A percentile compares a stretch with the other conserved stretches of the same genome.
Evolutionary conservation across 345 rosid species (phyloP).

Genomic region (Passiflora organensis): DNA sequence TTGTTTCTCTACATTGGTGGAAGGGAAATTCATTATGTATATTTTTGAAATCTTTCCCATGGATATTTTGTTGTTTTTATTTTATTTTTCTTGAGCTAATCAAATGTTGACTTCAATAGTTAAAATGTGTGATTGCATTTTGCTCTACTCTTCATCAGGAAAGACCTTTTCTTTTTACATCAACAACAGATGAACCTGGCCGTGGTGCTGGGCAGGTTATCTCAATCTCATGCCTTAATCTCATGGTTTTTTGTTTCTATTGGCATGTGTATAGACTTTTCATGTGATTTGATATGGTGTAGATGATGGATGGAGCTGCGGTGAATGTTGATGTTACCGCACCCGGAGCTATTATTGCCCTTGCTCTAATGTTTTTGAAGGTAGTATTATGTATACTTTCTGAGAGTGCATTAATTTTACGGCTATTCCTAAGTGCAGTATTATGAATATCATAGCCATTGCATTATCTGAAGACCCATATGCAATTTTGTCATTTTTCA

Average conservation of each 20-base stretch:
- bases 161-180: conserved; percentile 44
- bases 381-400: conserved; percentile 33
- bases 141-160: conserved; percentile 41
- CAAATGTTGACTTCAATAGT: conserved; percentile 2
- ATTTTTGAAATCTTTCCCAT: conserved; percentile 22
- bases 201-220: conserved; percentile 75
- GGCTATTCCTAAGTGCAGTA: background rate
- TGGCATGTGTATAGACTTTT: background rate
- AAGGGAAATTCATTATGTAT: conserved; percentile 64
- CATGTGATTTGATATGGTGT: conserved; percentile 14
- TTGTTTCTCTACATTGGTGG: conserved; percentile 85
- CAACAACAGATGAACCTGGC: conserved; percentile 51
- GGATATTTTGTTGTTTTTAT: conserved; percentile 4
- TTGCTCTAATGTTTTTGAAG: conserved; percentile 86
- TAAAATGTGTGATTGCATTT: conserved; percentile 9
- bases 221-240: conserved; percentile 15
- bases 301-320: conserved; percentile 76
- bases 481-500: background rate
- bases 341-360: conserved; percentile 92
- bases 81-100: background rate
- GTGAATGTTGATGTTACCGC: conserved; percentile 93
- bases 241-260: conserved; percentile 5
- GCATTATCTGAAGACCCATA: background rate
- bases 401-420: background rate
- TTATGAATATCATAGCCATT: background rate